Conservation (phyloP, 2,329 filamentous ascomycete species). For the Fonsecaea erecta region DNA sequence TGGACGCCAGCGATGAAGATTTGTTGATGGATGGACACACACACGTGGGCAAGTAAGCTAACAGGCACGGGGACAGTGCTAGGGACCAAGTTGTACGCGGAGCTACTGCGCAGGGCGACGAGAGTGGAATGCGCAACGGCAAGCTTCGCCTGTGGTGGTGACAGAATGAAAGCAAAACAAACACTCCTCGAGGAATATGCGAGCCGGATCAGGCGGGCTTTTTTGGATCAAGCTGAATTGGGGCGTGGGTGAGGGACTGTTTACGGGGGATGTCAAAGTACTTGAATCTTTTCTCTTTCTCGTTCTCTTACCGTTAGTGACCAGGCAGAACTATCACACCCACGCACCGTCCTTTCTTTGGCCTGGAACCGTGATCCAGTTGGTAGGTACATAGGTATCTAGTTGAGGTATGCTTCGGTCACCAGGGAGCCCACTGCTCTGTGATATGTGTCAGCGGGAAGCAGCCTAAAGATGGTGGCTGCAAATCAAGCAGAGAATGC, state of each 20-base stretch:
- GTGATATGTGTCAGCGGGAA: not conserved
- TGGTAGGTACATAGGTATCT: no score
- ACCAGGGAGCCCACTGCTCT: not conserved
- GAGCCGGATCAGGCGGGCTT: constrained; percentile 12
- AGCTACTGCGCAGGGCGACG: not conserved
- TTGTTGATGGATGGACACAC: constrained; percentile 58
- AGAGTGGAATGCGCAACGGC: not conserved
- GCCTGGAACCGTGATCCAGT: not conserved
- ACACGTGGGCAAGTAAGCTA: constrained; percentile 28
- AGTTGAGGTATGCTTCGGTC: not conserved
- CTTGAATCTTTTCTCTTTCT: not conserved
- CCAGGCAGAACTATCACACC: constrained; percentile 6
- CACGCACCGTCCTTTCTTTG: not conserved
- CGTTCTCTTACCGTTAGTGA: constrained; percentile 7
- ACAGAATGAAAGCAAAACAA: constrained; percentile 14
- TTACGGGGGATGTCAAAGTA: constrained; percentile 1
- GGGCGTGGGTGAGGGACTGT: constrained; percentile 9
- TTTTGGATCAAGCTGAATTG: constrained; percentile 25
- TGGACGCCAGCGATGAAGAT: constrained; percentile 93
- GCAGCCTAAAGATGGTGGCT: not conserved
- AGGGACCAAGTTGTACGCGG: not conserved
- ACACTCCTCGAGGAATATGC: constrained; percentile 10
- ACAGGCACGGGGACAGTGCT: not conserved
- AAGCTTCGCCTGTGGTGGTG: not conserved
- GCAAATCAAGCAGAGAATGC: not conserved